These are phyloP conservation scores for Cryptococcus sp. DNA, from an alignment of 1,284 basidiomycete genomes.

Conservation along the genomic window DNA sequence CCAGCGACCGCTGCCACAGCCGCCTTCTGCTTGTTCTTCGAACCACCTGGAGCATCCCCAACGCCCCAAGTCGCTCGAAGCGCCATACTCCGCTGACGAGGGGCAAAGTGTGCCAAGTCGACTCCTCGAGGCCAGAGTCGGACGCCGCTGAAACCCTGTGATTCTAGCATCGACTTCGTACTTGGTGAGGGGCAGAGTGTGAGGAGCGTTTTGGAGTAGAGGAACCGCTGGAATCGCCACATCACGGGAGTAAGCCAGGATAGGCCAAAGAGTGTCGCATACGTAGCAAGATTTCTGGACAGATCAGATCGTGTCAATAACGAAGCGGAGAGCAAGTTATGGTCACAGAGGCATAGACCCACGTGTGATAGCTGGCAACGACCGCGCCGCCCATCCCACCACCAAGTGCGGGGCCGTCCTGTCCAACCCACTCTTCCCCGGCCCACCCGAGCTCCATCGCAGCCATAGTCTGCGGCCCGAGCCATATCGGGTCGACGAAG, in stretches of 20 bases:
- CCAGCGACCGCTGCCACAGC: constrained; percentile 23
- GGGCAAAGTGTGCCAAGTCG: constrained; percentile 55
- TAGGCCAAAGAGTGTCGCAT: constrained; percentile 60
- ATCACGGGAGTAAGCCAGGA: constrained; percentile 58
- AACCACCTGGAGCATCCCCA: constrained; percentile 18
- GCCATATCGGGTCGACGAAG: constrained; percentile 62
- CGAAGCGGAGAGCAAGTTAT: too few relatives aligned
- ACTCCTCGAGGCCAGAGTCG: constrained; percentile 61
- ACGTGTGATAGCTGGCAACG: constrained; percentile 61
- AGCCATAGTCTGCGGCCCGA: constrained; percentile 56
- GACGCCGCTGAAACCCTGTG: constrained; percentile 56
- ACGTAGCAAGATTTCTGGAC: constrained; percentile 57
- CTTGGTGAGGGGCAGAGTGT: constrained; percentile 61
- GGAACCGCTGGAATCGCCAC: constrained; percentile 51
- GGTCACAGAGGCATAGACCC: constrained; percentile 15
- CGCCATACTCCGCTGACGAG: constrained; percentile 52
- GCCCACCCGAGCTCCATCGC: constrained; percentile 56
- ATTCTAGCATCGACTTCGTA: constrained; percentile 57
- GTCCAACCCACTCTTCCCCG: constrained; percentile 49
- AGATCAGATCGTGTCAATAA: background rate
- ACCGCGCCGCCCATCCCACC: constrained; percentile 55
- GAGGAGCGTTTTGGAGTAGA: constrained; percentile 50
- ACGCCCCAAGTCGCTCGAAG: constrained; percentile 58
- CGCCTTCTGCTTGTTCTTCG: constrained; percentile 9
- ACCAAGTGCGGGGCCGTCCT: constrained; percentile 46